Conservation (phyloP, 768 basidiomycete genomes). For the Inosperma sp. region DNA sequence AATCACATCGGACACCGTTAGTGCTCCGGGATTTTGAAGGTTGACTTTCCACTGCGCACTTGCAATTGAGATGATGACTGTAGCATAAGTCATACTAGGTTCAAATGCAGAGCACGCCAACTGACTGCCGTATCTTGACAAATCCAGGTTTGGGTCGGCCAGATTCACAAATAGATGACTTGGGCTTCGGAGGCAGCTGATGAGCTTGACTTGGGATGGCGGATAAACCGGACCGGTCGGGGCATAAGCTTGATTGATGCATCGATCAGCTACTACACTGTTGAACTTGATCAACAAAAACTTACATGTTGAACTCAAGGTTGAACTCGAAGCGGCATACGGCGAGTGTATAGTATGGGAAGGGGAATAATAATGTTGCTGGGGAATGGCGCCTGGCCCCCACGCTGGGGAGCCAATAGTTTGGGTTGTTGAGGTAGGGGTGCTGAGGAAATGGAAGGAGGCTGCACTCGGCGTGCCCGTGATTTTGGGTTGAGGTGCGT, state of each 20-base stretch:
- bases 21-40: constrained; percentile 1
- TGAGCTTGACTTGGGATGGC: neutral
- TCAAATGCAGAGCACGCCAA: constrained; percentile 2
- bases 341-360: constrained; percentile 3
- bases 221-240: neutral
- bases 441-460: neutral
- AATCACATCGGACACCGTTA: constrained; percentile 6
- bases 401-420: neutral
- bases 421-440: neutral
- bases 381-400: neutral
- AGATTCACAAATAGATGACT: neutral
- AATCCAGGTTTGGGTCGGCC: neutral
- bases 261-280: neutral
- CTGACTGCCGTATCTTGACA: neutral
- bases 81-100: constrained; percentile 4
- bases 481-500: neutral
- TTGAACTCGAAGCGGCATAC: neutral
- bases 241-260: neutral
- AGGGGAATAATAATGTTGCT: too few species aligned
- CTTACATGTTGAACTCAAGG: neutral
- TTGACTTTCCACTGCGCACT: neutral
- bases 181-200: neutral
- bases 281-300: neutral
- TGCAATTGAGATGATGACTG: neutral
- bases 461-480: neutral